Evolutionary conservation across 1,139 yeast species (phyloP), one percentile per base, ranked within the genome.

Genomic region (Trichomonascaceae sp.): DNA sequence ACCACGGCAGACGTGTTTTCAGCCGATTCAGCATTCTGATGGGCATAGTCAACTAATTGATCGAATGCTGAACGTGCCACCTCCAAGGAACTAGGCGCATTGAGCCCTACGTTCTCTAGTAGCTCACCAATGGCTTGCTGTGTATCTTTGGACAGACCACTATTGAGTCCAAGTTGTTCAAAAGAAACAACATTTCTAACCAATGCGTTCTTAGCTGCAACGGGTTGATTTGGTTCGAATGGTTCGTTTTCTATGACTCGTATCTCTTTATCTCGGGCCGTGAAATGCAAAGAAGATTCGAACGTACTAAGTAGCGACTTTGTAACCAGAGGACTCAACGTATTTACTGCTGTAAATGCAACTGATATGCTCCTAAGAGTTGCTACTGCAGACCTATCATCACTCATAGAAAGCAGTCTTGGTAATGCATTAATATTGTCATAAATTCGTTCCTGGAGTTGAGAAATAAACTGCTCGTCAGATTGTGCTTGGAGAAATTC

Each of bases 351-450:
- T 10, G 47, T 38, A 27, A 47, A 18, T 22, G 49, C 54, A 2
- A 39, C 36, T 15, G 50, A 47, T 13, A 48, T 15, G 15, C 45
- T 27, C 22, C 24, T n/a, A 22, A 48, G 20, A 24, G 45, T 39
- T 18, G 41, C 22, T 24, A 48, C 10, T 15, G 45, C 38, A 13
- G n/a, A 22, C 2, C 43, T 38, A 19, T 66, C 70, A 52, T 69
- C 71, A 24, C 64, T 66, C 19, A 63, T 55, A 1, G 57, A 48
- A n/a, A 69, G 55, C 1, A 61, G 55, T 6, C 67, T 61, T 2
- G 71, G 68, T 20, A 74, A 58, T 1, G 66, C 55, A 7, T 61
- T 64, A 9, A 71, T 56, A 66, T 72, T 67, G 8, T 63, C 63
- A 47, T 63, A 59, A 4, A 70, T 48, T 8, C 64, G 53, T 10